Base-by-base conservation (phyloP, 2,329 filamentous ascomycete genomes). In the Nigrograna mackinnonii region DNA sequence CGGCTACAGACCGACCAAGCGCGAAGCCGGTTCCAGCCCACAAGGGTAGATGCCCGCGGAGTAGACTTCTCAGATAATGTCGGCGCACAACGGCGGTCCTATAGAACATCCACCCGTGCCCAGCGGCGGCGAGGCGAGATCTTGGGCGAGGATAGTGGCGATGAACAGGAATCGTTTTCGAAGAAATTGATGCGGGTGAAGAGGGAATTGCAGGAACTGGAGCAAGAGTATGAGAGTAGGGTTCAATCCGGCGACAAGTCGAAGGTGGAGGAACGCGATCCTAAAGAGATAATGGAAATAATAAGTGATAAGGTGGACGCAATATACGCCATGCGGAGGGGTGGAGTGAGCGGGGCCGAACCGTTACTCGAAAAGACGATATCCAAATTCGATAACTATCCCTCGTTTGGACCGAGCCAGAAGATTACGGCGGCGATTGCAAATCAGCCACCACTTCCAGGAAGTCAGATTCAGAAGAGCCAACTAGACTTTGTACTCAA, bases 21-120 rank as follows among this genome's bases (percentile, higher is more conserved):
- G 32, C 85, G 92, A 43, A 84, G 82, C 22, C 83, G 85, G 32
- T 99, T 99, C 65, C 77, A 86, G 41, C 85, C 88, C 2, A 77
- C 87, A 7, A 79, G 82, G 30, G 83, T 95, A 22, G 87, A 95
- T 62, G 85, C 90, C 5, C 79, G 80, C 38, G 83, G 86, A 17
- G 89, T 87, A 18, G 89, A 96, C 68, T 94, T 96, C 67, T 95
- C 91, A 2, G 91, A 96, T 68, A 86, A 91, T 39, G 84, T 97
- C 26, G 84, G 84, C 45, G 83, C 83, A 35, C 92, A 92, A 67
- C 54, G 60, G 14, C 89, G 87, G 68, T 89, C 89, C 18, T 96
- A 96, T 73, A 85, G 84, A 54, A 84, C 85, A 24, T 85, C 86
- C 5, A 88, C 79, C 35, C 80, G 86, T 37, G 80, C 84, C 44